Evolutionary conservation across 805 yeast species (phyloP), one percentile per base, ranked within the genome.

Genomic region (Myxozyma neotropica): DNA sequence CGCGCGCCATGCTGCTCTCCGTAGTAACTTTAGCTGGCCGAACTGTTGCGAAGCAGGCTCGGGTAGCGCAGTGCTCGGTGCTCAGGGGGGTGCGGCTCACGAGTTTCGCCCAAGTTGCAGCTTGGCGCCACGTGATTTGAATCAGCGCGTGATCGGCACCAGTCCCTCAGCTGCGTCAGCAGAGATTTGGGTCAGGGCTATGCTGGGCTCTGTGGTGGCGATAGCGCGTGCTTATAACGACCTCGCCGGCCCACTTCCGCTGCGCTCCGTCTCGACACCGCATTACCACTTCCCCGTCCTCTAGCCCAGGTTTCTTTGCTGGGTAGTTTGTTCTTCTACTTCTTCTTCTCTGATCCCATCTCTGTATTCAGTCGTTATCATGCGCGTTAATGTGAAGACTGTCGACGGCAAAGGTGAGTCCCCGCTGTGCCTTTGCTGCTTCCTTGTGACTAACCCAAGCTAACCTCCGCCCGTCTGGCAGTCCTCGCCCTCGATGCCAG

Each of bases 371-470:
- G 10, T 29, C 2, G 13, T 10, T 45, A 50, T 43, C 13, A 61
- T 61, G 65, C 62, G 40, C 46, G 46, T 61, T 49, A 39, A 29
- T 46, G 57, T 58, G 52, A 61, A 61, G 59, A 61, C 65, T 39
- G 65, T 54, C 47, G 65, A 61, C 49, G 65, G 62, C 17, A 58
- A 61, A 29, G 44, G 65, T 61, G 43, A 15, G 65, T 54, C 10
- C 21, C 43, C 1, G 55, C 31, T 36, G 29, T 40, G 40, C 38
- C 29, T 29, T 43, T 24, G 24, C 4, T 27, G 17, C 29, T 21
- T n/a, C 23, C 52, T 2, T 15, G 10, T 17, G 10, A 12, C 58
- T 24, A 39, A 38, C 42, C 23, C 4, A 8, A n/a, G n/a, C n/a
- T n/a, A n/a, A 31, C 36, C 36, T 8, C 36, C 21, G 7, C 31